Evolutionary conservation across 164 flowering plant species (phyloP).

Genomic region (Buxus sempervirens): DNA sequence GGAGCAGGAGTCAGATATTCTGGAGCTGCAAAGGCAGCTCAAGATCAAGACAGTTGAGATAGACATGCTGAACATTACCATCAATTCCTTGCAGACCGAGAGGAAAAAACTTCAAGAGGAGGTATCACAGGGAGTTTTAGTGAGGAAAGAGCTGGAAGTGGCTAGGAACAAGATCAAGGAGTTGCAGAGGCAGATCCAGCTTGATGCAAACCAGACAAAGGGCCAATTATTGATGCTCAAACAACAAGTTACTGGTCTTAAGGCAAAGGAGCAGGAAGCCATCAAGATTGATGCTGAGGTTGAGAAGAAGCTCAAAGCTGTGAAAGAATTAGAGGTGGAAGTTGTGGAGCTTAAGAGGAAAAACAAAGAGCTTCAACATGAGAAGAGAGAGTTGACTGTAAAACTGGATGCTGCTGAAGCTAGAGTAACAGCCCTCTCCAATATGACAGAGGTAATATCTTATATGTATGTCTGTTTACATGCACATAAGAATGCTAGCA

Average conservation of each 20-base stretch:
- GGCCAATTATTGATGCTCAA: constrained; percentile 84
- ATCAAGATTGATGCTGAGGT: constrained; percentile 62
- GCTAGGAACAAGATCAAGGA: constrained; percentile 87
- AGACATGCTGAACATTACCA: constrained; percentile 80
- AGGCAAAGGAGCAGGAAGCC: constrained; percentile 80
- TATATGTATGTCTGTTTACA: neutral
- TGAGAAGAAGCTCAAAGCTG: constrained; percentile 74
- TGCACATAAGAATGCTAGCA: neutral
- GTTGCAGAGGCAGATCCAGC: constrained; percentile 88
- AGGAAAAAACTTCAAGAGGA: constrained; percentile 90
- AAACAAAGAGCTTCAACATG: constrained; percentile 89
- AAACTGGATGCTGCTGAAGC: constrained; percentile 79
- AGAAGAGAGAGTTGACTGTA: constrained; percentile 78
- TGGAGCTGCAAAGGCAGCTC: constrained; percentile 80
- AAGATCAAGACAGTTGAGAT: constrained; percentile 88
- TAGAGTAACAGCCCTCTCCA: constrained; percentile 59
- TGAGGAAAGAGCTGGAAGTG: constrained; percentile 68
- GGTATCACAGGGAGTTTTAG: constrained; percentile 37
- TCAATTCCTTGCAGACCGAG: constrained; percentile 79
- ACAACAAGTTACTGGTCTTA: constrained; percentile 79
- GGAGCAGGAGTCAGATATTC: constrained; percentile 81
- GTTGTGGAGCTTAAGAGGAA: constrained; percentile 83
- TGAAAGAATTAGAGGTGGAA: constrained; percentile 76
- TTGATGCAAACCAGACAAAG: constrained; percentile 86
- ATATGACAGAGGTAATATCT: constrained; percentile 73